phyloP scores from a whole-genome alignment of 345 rosid genomes.

The Citrus medica region DNA sequence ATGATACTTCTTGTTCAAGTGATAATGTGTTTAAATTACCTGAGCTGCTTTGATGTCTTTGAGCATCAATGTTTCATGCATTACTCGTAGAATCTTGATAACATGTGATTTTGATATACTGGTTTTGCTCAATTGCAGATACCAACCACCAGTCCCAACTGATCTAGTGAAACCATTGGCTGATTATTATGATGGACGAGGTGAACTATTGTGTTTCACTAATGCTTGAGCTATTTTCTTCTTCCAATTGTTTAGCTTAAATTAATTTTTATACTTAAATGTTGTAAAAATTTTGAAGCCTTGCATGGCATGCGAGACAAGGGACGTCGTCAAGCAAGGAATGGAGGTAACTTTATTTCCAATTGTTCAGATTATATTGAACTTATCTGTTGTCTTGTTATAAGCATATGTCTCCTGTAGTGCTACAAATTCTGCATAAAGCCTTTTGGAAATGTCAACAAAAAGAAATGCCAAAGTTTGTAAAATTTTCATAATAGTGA shows the following conservation, averaged over 20 bases:
- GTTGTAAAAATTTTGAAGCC: constrained; percentile 11
- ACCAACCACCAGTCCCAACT: constrained; percentile 44
- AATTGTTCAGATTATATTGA: neutral
- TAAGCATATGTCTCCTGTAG: too few species aligned
- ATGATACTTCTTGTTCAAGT: too few species aligned
- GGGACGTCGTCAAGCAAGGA: constrained; percentile 12
- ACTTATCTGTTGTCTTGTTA: neutral
- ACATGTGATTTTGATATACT: neutral
- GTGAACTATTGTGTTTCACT: constrained; percentile 6
- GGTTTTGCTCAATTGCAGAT: constrained; percentile 22
- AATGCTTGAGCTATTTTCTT: neutral
- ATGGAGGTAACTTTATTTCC: constrained; percentile 6
- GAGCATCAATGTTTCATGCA: neutral
- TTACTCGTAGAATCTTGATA: neutral
- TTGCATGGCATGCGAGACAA: constrained; percentile 19
- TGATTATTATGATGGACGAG: constrained; percentile 33
- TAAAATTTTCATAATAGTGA: neutral
- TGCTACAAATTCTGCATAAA: neutral
- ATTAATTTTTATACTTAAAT: constrained; percentile 2
- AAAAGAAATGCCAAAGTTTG: neutral
- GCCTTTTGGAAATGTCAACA: neutral
- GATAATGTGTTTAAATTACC: too few species aligned
- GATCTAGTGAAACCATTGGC: constrained; percentile 34
- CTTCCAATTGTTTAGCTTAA: neutral
- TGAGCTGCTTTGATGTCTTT: neutral